Conservation (phyloP, 139 green algal genomes). For the Chlorokybus atmophyticus region DNA sequence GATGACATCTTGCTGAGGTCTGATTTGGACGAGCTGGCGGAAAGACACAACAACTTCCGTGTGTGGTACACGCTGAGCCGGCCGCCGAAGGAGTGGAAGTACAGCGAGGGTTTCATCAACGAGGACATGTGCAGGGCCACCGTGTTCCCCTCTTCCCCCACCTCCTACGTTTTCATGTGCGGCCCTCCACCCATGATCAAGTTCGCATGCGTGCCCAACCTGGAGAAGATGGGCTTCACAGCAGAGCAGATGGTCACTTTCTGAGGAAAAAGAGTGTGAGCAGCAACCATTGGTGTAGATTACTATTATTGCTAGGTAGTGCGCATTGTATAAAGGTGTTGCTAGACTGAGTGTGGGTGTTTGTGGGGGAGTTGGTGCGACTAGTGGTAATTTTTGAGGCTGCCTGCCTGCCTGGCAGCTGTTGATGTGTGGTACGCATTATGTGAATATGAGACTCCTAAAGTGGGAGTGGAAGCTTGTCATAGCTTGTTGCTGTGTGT, state of each 20-base stretch:
- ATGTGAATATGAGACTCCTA: too few relatives aligned
- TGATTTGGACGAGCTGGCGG: conserved; percentile 59
- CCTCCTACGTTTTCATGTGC: conserved; percentile 69
- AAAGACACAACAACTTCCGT: conserved; percentile 7
- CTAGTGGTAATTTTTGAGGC: too few relatives aligned
- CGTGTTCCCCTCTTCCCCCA: conserved; percentile 33
- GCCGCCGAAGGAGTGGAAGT: conserved; percentile 42
- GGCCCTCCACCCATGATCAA: conserved; percentile 84
- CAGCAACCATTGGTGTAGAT: too few relatives aligned
- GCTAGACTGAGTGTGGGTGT: too few relatives aligned
- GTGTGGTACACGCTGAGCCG: conserved; percentile 36
- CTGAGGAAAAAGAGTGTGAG: too few relatives aligned
- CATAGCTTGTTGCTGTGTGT: too few relatives aligned
- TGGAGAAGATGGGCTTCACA: conserved; percentile 50
- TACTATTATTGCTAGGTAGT: too few relatives aligned
- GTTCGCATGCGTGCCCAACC: conserved; percentile 65
- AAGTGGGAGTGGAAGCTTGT: too few relatives aligned
- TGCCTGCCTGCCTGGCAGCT: too few relatives aligned
- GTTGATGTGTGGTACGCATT: too few relatives aligned
- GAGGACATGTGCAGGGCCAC: conserved; percentile 60
- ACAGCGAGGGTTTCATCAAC: conserved; percentile 57
- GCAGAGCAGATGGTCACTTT: conserved; percentile 47
- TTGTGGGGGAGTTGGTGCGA: too few relatives aligned
- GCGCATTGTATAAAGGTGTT: too few relatives aligned
- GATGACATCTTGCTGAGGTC: conserved; percentile 87